Conservation (phyloP, 2,329 filamentous ascomycete genomes). For the Cordyceps pruinosa region DNA sequence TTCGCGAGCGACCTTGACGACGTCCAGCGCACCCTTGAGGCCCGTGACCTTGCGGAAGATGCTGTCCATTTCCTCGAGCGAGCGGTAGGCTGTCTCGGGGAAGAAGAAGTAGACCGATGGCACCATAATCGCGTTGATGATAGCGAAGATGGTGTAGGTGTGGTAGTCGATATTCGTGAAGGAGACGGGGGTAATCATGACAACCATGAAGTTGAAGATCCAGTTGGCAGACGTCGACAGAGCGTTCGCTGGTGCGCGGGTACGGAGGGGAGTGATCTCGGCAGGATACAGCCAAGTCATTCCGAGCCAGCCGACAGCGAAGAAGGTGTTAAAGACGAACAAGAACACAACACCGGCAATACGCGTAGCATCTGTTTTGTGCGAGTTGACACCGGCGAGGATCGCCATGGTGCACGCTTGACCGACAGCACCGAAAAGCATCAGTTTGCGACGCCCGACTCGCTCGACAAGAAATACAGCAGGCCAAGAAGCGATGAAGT, state of each 20-base stretch:
- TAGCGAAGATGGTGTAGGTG: constrained; percentile 60
- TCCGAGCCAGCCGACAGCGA: constrained; percentile 52
- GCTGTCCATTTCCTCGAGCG: constrained; percentile 59
- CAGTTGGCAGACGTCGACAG: constrained; percentile 49
- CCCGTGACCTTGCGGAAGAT: constrained; percentile 54
- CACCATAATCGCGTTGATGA: constrained; percentile 56
- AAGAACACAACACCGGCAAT: constrained; percentile 59
- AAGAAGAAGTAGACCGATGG: constrained; percentile 55
- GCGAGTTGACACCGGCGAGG: constrained; percentile 47
- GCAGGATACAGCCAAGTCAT: constrained; percentile 59
- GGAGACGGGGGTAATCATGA: constrained; percentile 55
- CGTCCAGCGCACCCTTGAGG: constrained; percentile 26
- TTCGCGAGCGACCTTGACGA: constrained; percentile 32
- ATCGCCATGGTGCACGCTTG: constrained; percentile 61
- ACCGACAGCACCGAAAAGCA: constrained; percentile 61
- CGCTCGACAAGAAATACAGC: constrained; percentile 57
- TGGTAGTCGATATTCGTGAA: constrained; percentile 51
- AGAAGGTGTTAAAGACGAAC: constrained; percentile 55
- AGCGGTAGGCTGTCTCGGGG: constrained; percentile 57
- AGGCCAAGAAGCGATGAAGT: constrained; percentile 58
- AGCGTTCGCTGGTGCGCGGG: constrained; percentile 55
- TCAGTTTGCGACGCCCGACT: constrained; percentile 61
- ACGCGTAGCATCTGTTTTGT: constrained; percentile 43
- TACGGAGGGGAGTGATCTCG: constrained; percentile 61
- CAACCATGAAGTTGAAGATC: constrained; percentile 58